Conservation (phyloP, 805 yeast species). For the Candida patagonica region DNA sequence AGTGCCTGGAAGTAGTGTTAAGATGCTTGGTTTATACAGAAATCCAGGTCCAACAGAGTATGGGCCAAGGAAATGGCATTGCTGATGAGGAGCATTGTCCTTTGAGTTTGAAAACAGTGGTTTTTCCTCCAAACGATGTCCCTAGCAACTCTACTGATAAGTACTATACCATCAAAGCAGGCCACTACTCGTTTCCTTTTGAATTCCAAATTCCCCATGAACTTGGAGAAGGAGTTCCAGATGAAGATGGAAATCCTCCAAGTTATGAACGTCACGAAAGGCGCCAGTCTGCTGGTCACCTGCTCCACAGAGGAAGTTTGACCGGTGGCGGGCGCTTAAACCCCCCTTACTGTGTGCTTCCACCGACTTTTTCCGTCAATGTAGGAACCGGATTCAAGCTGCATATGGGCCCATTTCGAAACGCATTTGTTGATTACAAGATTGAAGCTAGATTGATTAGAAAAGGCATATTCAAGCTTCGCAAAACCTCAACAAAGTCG, state of each 20-base stretch:
- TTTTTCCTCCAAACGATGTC: conserved; percentile 1
- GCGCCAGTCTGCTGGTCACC: neutral
- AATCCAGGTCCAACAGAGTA: conserved; percentile 3
- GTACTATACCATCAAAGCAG: neutral
- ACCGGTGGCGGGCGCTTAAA: neutral
- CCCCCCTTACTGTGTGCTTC: neutral
- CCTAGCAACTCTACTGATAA: neutral
- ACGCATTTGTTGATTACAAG: neutral
- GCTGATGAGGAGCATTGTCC: conserved; percentile 3
- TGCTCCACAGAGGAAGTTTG: neutral
- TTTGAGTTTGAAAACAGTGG: neutral
- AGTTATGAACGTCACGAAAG: neutral
- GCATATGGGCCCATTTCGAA: conserved; percentile 2
- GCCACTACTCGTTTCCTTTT: conserved; percentile 1
- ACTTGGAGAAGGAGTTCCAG: neutral
- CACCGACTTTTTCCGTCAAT: neutral
- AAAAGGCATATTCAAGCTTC: conserved; percentile 3
- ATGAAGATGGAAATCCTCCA: neutral
- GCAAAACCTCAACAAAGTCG: neutral
- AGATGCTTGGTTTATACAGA: conserved; percentile 1
- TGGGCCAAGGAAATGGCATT: conserved; percentile 4
- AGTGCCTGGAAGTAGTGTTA: conserved; percentile 1
- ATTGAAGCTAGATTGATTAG: conserved; percentile 1
- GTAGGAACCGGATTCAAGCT: conserved; percentile 3
- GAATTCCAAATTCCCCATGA: conserved; percentile 1